phyloP scores from a whole-genome alignment of 768 basidiomycete genomes.

The Mycena vulgaris region DNA sequence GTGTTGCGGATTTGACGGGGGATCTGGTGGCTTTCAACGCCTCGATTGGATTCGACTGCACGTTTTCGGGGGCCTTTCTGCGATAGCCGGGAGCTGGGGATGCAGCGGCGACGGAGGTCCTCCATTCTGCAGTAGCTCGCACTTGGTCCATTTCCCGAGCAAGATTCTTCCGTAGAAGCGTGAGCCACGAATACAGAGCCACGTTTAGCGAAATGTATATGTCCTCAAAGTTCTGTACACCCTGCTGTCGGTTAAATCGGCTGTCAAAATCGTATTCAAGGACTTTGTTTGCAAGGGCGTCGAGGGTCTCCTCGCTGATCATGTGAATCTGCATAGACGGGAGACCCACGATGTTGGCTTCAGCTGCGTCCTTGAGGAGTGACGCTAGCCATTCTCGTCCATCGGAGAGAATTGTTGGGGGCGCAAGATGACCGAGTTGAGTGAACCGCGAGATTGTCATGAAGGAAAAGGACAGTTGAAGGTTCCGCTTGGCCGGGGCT shows the following conservation, averaged over 20 bases:
- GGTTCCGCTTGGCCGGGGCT: constrained; percentile 70
- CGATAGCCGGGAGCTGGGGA: constrained; percentile 44
- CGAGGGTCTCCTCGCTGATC: constrained; percentile 74
- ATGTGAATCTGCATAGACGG: constrained; percentile 89
- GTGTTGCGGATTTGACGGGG: constrained; percentile 31
- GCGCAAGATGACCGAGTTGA: constrained; percentile 68
- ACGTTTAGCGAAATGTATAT: constrained; percentile 92
- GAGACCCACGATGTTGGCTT: constrained; percentile 84
- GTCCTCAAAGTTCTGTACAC: constrained; percentile 73
- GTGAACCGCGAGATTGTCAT: constrained; percentile 82
- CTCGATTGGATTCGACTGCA: constrained; percentile 44
- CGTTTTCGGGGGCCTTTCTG: constrained; percentile 59
- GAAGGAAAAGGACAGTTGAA: constrained; percentile 81
- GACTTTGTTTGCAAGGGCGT: constrained; percentile 52
- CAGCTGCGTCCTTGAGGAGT: constrained; percentile 72
- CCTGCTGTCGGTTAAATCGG: constrained; percentile 70
- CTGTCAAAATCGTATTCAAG: constrained; percentile 83
- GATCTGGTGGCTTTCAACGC: constrained; percentile 37
- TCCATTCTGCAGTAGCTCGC: constrained; percentile 69
- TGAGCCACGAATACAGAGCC: constrained; percentile 86
- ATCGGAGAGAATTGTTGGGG: constrained; percentile 53
- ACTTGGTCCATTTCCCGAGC: constrained; percentile 85
- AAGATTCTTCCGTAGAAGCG: constrained; percentile 81
- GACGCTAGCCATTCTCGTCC: constrained; percentile 72
- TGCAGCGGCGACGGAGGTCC: constrained; percentile 54